Evolutionary conservation across 768 basidiomycete species (phyloP), one percentile per base, ranked within the genome.

Genomic region (Termitomyces bulborhizus): DNA sequence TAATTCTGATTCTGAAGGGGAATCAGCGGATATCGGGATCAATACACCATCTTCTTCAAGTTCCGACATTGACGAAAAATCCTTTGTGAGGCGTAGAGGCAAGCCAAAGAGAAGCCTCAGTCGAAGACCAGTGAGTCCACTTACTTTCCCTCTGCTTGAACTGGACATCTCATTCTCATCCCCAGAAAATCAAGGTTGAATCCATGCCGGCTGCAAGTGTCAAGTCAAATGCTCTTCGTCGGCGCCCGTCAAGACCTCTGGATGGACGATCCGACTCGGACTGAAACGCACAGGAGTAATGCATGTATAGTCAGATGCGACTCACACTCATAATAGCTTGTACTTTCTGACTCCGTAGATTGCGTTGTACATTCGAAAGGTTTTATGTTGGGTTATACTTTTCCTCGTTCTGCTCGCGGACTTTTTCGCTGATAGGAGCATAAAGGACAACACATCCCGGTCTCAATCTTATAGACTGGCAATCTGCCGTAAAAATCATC

Each of bases 181-280:
- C 21, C 26, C 32, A 66, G 69, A 51, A 46, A 57, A 48, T 73
- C 51, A 73, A 73, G 60, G 58, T 51, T 13, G 74, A 73, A 54
- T 64, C 56, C 18, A 53, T 64, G 36, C 66, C 71, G 56, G 58
- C 71, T 7, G 62, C 66, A 26, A 64, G 62, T 41, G 54, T 67
- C 32, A 61, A 66, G 32, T 55, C 67, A 44, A 66, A 64, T 51
- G 63, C 73, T 37, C 64, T 82, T 29, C 75, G 78, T 51, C 71
- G 77, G 49, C 78, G 81, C 39, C 71, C 71, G 16, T 80, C 80
- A 49, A 74, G 73, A 61, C 62, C 68, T 44, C 64, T 66, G 51
- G 69, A 73, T 18, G 60, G 62, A 42, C 54, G 59, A 18, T 66
- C 69, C 16, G 71, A 71, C 34, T 65, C 29, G 70, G 54, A 55